Base-by-base conservation (phyloP, 164 flowering plant genomes). In the Magnolia changhungtana region DNA sequence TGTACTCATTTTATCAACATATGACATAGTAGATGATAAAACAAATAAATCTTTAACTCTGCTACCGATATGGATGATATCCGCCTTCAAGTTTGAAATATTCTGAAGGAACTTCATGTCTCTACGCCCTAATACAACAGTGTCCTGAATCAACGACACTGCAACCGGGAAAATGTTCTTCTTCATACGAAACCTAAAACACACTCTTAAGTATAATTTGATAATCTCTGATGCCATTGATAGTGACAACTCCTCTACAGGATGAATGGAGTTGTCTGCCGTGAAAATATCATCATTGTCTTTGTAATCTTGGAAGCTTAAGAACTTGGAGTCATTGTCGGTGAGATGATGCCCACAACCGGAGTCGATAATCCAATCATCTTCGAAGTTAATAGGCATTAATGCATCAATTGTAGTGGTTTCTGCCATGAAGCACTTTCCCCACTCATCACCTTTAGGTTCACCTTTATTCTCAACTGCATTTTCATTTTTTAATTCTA, bases 31-130 rank as follows among this genome's bases (percentile, higher is more conserved):
- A n/a, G 76, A 61, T 52, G 77, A 78, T 64, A 78, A 78, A 70
- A 78, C 51, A 67, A 27, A 74, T 59, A 37, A 69, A 72, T 58
- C 63, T 50, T 55, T 74, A 67, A 70, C 65, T 74, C 51, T 58
- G 63, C 49, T 72, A 58, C 61, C 74, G 8, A 52, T 58, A 21
- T 67, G 49, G 29, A 78, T 50, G 50, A 69, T 31, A 29, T 78
- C 67, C 11, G 70, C 80, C 37, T 29, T 19, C 8, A 74, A 1
- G 51, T 14, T 59, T 27, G 45, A 29, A 9, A 69, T 61, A 24
- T 68, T 74, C 21, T 20, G 63, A 59, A 74, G 69, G 63, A 78
- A 49, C 51, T 69, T 74, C 18, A 74, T 64, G 55, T 78, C 74
- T 6, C 69, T 45, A 9, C 74, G 77, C 14, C 72, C 67, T 66